Percentiles rank a stretch among this genome's conserved stretches.
Evolutionary conservation across 148 eudicot species (phyloP).

Genomic region (Camellia japonica): DNA sequence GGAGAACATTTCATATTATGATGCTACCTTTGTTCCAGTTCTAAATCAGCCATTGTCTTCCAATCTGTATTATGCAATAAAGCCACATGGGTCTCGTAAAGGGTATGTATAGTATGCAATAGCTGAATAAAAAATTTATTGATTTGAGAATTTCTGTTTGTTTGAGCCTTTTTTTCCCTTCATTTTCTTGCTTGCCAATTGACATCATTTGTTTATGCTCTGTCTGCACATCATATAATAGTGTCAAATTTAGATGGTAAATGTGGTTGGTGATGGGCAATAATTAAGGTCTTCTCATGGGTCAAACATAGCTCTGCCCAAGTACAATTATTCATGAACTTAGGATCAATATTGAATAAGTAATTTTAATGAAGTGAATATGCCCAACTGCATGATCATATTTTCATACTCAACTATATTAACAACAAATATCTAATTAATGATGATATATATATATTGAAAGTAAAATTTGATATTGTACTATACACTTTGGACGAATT

Average conservation of each 20-base stretch:
- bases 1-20: constrained; percentile 5
- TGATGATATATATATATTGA: no score
- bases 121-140: background rate
- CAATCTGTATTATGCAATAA: constrained; percentile 40
- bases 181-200: background rate
- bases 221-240: background rate
- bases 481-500: no score
- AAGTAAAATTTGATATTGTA: no score
- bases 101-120: constrained; percentile 33
- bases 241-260: background rate
- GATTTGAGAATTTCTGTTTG: background rate
- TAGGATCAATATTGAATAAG: no score
- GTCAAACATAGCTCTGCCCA: no score
- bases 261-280: no score
- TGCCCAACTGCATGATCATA: no score
- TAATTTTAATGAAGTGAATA: no score
- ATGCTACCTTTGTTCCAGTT: constrained; percentile 46
- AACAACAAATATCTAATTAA: no score
- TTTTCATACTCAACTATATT: no score
- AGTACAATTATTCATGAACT: no score
- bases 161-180: background rate
- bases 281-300: no score
- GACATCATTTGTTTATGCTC: background rate
- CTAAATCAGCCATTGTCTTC: constrained; percentile 44
- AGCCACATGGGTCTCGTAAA: constrained; percentile 31